Evolutionary conservation across 164 flowering plant genomes (phyloP).

Genomic region (Hamamelis virginiana): DNA sequence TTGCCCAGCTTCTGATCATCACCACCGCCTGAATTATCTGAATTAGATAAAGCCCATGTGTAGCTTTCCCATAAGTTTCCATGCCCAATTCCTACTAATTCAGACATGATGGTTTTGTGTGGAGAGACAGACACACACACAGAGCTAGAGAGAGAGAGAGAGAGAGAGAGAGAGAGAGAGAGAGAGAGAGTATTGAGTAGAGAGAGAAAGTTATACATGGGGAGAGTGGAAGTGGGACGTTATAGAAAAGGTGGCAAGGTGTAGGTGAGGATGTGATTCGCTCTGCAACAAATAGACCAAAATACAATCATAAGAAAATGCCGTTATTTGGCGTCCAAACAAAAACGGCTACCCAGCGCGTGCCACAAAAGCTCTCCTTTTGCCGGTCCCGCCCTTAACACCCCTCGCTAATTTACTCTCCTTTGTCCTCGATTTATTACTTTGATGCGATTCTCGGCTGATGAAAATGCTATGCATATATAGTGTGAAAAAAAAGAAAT

Average conservation of each 20-base stretch:
- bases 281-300: conserved; percentile 40
- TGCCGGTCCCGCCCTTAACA: no score
- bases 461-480: no score
- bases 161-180: not conserved
- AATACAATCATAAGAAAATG: conserved; percentile 70
- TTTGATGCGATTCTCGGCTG: no score
- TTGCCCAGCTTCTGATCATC: conserved; percentile 4
- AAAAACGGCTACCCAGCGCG: conserved; percentile 35
- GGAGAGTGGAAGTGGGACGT: not conserved
- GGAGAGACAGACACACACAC: no score
- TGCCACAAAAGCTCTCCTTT: not conserved
- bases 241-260: conserved; percentile 21
- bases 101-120: conserved; percentile 6
- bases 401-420: no score
- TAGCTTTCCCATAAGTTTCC: conserved; percentile 31
- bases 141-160: no score
- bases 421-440: no score
- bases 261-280: conserved; percentile 19
- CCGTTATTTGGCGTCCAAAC: conserved; percentile 56
- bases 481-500: no score
- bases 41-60: conserved; percentile 40
- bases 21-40: conserved; percentile 32
- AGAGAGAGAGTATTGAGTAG: conserved; percentile 15
- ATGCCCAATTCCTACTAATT: conserved; percentile 29
- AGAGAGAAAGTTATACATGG: not conserved